phyloP scores from a whole-genome alignment of 208 protist genomes.

The Tetramitus jugosus region DNA sequence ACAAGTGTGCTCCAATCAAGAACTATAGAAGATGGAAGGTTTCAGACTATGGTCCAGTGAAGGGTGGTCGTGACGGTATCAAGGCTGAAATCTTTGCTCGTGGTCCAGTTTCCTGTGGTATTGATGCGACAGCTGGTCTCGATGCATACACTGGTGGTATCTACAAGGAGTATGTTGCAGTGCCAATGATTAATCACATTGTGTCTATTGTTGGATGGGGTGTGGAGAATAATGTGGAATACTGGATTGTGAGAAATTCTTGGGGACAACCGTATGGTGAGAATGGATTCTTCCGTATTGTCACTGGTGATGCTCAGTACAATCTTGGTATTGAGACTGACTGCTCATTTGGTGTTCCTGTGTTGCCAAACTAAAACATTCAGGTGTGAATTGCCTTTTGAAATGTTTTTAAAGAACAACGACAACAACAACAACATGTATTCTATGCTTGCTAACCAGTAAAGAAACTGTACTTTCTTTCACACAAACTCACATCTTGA shows the following conservation, averaged over 20 bases:
- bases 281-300: conserved; percentile 28
- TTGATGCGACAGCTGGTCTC: conserved; percentile 35
- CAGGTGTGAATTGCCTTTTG: background rate
- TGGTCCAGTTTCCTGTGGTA: conserved; percentile 45
- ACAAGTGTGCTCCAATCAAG: conserved; percentile 39
- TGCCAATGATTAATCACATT: conserved; percentile 30
- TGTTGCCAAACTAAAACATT: background rate
- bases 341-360: conserved; percentile 1
- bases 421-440: no score
- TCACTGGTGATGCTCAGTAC: conserved; percentile 13
- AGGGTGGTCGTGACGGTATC: conserved; percentile 40
- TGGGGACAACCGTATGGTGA: conserved; percentile 37
- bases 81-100: conserved; percentile 44
- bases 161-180: conserved; percentile 29
- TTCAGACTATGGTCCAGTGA: conserved; percentile 41
- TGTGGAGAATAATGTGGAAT: conserved; percentile 15
- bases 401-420: background rate
- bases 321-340: conserved; percentile 25
- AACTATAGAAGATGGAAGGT: conserved; percentile 46
- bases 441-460: no score
- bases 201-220: conserved; percentile 52
- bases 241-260: conserved; percentile 46
- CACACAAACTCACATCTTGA: no score
- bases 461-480: no score
- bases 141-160: conserved; percentile 47